A percentile compares a stretch with the other conserved stretches of the same genome.
phyloP scores from a whole-genome alignment of 108 stramenopile species.

The Thalassiosira profunda region DNA sequence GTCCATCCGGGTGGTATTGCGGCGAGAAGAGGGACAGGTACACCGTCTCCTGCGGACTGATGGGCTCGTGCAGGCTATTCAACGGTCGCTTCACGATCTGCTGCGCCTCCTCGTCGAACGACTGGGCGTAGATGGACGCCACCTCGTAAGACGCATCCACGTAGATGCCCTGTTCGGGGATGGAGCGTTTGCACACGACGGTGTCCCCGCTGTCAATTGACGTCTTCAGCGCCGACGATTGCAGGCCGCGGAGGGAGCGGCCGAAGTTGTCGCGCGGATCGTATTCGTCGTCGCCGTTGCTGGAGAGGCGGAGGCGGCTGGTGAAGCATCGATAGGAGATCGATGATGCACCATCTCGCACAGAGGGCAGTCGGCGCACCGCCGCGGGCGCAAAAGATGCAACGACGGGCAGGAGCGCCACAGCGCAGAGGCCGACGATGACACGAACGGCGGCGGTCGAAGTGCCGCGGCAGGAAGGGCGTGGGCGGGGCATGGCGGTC shows the following conservation, averaged over 20 bases:
- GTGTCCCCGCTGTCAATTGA: conserved; percentile 46
- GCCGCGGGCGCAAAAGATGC: no score
- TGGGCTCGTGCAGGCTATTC: conserved; percentile 24
- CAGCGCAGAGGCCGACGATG: no score
- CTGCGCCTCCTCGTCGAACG: conserved; percentile 49
- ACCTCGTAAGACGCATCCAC: conserved; percentile 58
- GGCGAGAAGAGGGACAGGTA: conserved; percentile 43
- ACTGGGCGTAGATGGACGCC: conserved; percentile 53
- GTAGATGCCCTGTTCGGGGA: conserved; percentile 48
- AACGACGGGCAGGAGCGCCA: no score
- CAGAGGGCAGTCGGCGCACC: no score
- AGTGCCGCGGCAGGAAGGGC: no score
- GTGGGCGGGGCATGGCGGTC: no score
- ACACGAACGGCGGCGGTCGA: no score
- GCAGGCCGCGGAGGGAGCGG: conserved; percentile 23
- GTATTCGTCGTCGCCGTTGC: conserved; percentile 14
- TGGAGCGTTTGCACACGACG: conserved; percentile 49
- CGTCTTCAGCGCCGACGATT: conserved; percentile 36
- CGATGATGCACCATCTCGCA: no score
- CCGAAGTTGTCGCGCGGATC: conserved; percentile 27
- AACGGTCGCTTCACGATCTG: conserved; percentile 37
- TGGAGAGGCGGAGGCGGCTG: no score
- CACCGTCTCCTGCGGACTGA: background rate
- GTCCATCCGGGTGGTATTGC: conserved; percentile 14
- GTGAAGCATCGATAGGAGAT: no score